A percentile compares a stretch with the other conserved stretches of the same genome.
These are phyloP conservation scores for Calvatia gigantea DNA, from an alignment of 768 basidiomycete species.

Conservation along the genomic window DNA sequence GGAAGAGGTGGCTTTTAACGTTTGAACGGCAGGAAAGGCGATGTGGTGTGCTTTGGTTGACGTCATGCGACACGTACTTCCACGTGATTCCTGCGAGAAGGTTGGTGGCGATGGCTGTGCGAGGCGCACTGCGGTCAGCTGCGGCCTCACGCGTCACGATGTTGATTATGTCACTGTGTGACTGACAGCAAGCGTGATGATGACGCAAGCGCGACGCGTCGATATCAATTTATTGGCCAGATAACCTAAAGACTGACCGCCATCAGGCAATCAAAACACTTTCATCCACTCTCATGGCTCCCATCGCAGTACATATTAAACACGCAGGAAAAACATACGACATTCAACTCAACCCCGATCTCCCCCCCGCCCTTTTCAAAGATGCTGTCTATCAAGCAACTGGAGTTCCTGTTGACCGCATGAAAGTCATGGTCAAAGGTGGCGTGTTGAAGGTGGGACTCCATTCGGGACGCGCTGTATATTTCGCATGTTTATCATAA, in stretches of 20 bases:
- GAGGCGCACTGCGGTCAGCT: not conserved
- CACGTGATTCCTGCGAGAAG: slow-evolving; percentile 10
- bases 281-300: slow-evolving; percentile 45
- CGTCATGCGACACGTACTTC: slow-evolving; percentile 8
- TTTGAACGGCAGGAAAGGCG: not conserved
- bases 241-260: not conserved
- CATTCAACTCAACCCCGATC: slow-evolving; percentile 69
- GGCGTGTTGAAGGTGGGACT: slow-evolving; percentile 77
- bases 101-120: not conserved
- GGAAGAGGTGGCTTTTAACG: not conserved
- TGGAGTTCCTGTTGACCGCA: slow-evolving; percentile 84
- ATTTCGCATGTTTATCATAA: not conserved
- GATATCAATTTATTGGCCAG: slow-evolving; percentile 10
- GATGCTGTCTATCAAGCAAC: slow-evolving; percentile 76
- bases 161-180: not conserved
- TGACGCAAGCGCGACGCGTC: slow-evolving; percentile 20
- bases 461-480: not conserved
- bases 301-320: slow-evolving; percentile 78
- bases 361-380: slow-evolving; percentile 74
- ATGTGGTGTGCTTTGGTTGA: not conserved
- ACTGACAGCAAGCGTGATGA: not conserved
- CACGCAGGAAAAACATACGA: slow-evolving; percentile 81
- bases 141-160: not conserved
- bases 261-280: not conserved
- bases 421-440: slow-evolving; percentile 98